Conservation (phyloP, 352 stramenopile species). For the Globisporangium emineosum region DNA sequence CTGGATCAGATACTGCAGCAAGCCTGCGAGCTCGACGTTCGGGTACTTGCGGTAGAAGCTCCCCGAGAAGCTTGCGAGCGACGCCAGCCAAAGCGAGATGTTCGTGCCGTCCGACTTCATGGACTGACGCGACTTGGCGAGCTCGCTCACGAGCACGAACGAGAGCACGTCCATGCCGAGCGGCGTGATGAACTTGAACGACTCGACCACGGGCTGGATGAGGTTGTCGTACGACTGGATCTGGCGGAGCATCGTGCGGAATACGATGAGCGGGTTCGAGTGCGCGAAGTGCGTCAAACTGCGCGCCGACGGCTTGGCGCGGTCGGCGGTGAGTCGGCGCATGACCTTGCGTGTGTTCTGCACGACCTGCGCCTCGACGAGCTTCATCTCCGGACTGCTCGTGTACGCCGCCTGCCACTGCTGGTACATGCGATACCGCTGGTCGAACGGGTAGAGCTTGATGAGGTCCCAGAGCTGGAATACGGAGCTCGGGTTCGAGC, state of each 20-base stretch:
- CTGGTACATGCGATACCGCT: conserved; percentile 81
- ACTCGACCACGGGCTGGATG: conserved; percentile 94
- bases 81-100: conserved; percentile 92
- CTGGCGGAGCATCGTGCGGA: conserved; percentile 92
- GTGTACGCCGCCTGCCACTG: conserved; percentile 70
- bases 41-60: conserved; percentile 94
- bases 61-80: conserved; percentile 92
- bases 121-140: conserved; percentile 80
- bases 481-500: conserved; percentile 69
- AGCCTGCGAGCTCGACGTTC: conserved; percentile 87
- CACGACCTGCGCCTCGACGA: conserved; percentile 68
- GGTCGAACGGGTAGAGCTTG: conserved; percentile 71
- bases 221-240: conserved; percentile 98
- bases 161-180: conserved; percentile 93
- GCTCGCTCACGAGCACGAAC: conserved; percentile 90
- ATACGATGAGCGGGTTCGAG: conserved; percentile 93
- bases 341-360: conserved; percentile 74
- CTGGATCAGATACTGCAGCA: conserved; percentile 91
- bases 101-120: conserved; percentile 90
- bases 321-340: conserved; percentile 77
- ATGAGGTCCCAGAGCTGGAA: conserved; percentile 85
- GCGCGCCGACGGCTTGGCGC: conserved; percentile 71
- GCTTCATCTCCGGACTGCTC: conserved; percentile 50
- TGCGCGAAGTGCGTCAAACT: conserved; percentile 88
- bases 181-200: conserved; percentile 92